Conservation (phyloP, 106 monocot species). For the Triglochin maritima region DNA sequence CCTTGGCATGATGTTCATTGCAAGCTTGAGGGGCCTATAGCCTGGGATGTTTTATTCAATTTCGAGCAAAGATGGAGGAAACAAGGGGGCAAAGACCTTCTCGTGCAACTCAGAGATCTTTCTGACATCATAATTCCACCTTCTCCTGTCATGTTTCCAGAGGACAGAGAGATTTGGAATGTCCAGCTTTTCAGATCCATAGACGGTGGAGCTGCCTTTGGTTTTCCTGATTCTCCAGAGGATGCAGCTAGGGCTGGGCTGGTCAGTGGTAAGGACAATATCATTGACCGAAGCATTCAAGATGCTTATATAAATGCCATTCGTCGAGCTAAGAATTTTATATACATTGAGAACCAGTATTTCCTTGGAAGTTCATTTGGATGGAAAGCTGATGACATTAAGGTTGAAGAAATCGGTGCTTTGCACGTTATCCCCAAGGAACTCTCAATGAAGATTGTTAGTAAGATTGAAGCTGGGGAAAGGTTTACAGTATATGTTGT, state of each 20-base stretch:
- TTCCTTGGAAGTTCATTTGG: conserved; percentile 58
- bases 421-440: conserved; percentile 58
- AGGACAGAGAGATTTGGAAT: conserved; percentile 54
- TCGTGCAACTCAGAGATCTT: conserved; percentile 34
- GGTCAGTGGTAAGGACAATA: conserved; percentile 46
- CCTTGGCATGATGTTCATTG: conserved; percentile 74
- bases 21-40: conserved; percentile 46
- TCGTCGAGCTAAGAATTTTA: conserved; percentile 47
- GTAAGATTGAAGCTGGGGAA: conserved; percentile 69
- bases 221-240: conserved; percentile 52
- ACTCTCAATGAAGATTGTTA: conserved; percentile 47
- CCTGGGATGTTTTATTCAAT: conserved; percentile 62
- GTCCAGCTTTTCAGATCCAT: conserved; percentile 68
- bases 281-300: conserved; percentile 62
- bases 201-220: conserved; percentile 54
- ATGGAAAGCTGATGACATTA: conserved; percentile 50
- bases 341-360: conserved; percentile 79
- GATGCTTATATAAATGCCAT: conserved; percentile 59
- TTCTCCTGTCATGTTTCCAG: conserved; percentile 32
- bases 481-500: conserved; percentile 56
- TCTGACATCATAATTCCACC: conserved; percentile 34
- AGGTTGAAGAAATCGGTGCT: conserved; percentile 42
- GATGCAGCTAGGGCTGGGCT: conserved; percentile 49
- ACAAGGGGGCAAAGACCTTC: conserved; percentile 47
- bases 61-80: conserved; percentile 70